These are phyloP conservation scores for Salix arbutifolia DNA, from an alignment of 345 rosid species.

Conservation along the genomic window DNA sequence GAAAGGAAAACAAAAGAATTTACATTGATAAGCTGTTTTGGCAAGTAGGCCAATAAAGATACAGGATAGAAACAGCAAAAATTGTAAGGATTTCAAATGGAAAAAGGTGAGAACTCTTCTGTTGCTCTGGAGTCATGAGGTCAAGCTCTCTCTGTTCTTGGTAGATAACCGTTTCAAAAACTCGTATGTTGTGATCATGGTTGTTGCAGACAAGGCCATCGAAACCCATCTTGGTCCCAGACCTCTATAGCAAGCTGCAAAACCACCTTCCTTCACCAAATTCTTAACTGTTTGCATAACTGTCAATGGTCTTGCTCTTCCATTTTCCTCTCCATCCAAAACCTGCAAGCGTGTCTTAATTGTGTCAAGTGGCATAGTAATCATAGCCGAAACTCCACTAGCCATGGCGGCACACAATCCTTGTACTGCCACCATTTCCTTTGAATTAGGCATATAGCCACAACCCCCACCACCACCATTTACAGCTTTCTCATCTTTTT, in stretches of 20 bases:
- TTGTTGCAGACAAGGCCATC: constrained; percentile 80
- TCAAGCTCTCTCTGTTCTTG: constrained; percentile 38
- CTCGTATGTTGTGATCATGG: constrained; percentile 89
- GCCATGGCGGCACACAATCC: constrained; percentile 75
- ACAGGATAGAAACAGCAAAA: constrained; percentile 3
- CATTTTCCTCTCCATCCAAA: constrained; percentile 65
- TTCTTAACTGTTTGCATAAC: constrained; percentile 49
- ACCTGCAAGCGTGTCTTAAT: constrained; percentile 84
- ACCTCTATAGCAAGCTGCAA: constrained; percentile 75
- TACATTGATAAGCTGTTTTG: constrained; percentile 14
- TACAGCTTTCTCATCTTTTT: constrained; percentile 22
- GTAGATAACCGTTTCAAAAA: constrained; percentile 69
- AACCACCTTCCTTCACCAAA: constrained; percentile 71
- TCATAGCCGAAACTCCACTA: constrained; percentile 67
- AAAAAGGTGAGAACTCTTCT: background rate
- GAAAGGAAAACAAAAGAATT: constrained; percentile 4
- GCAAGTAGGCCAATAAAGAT: constrained; percentile 8
- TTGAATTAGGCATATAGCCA: constrained; percentile 35
- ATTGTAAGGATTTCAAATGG: background rate
- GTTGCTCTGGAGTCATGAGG: constrained; percentile 9
- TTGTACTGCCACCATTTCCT: constrained; percentile 53
- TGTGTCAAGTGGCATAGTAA: constrained; percentile 86
- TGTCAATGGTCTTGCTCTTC: constrained; percentile 57
- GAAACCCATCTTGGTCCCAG: constrained; percentile 96
- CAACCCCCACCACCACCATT: background rate